Conservation (phyloP, 1,139 yeast species). For the Kodamaea sp. region DNA sequence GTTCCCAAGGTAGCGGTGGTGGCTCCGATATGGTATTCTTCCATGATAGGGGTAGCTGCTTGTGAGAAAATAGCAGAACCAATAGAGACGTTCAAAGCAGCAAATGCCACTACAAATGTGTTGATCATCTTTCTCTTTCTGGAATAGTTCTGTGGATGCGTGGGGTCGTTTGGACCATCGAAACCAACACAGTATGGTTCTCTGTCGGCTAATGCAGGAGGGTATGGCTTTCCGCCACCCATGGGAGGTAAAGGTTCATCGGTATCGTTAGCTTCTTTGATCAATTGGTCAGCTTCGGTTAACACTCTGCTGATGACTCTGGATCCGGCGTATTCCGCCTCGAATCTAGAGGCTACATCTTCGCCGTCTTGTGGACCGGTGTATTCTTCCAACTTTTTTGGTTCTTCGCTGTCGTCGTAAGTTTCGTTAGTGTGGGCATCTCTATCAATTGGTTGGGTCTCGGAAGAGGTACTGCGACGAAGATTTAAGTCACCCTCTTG, state of each 20-base stretch:
- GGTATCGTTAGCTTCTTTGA: constrained; percentile 26
- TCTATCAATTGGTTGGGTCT: too few relatives aligned
- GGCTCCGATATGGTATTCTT: constrained; percentile 49
- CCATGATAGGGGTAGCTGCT: constrained; percentile 44
- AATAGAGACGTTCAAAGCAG: constrained; percentile 48
- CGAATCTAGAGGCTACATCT: constrained; percentile 28
- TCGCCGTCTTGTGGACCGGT: too few relatives aligned
- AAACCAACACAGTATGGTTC: constrained; percentile 55
- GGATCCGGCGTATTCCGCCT: constrained; percentile 27
- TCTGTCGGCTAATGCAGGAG: constrained; percentile 52
- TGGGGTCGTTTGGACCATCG: constrained; percentile 63
- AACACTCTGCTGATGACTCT: constrained; percentile 27
- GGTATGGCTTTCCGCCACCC: constrained; percentile 60
- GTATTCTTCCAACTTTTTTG: constrained; percentile 11
- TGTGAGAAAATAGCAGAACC: constrained; percentile 69
- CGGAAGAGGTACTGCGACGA: too few relatives aligned
- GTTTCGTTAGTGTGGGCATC: constrained; percentile 13
- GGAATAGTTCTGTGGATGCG: constrained; percentile 65
- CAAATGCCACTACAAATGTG: constrained; percentile 19
- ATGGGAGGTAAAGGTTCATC: constrained; percentile 42
- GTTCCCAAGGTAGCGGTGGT: constrained; percentile 68
- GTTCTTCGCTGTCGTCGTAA: constrained; percentile 14
- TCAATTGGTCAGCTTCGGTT: constrained; percentile 29
- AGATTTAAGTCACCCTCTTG: too few relatives aligned
- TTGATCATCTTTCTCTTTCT: constrained; percentile 33